Percentiles rank a stretch among this genome's conserved stretches.
Conservation (phyloP, 345 rosid genomes). For the Dipteronia sinensis region DNA sequence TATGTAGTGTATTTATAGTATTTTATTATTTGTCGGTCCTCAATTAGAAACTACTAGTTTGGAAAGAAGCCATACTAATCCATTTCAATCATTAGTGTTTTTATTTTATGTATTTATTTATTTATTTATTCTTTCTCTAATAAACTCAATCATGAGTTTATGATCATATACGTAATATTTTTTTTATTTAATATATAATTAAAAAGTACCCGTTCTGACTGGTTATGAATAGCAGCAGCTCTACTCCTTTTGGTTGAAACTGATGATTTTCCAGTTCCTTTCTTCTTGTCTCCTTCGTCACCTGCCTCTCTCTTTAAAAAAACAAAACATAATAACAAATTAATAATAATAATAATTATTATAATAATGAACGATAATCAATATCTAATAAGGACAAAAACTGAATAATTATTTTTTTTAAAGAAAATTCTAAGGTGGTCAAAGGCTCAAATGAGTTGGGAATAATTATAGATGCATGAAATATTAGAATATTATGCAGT, state of each 20-base stretch:
- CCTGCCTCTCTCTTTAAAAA: constrained; percentile 34
- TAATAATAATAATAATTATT: neutral
- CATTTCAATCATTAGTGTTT: neutral
- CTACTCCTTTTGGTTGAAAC: constrained; percentile 77
- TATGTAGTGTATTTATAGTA: neutral
- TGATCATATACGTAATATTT: neutral
- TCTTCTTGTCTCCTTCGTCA: constrained; percentile 48
- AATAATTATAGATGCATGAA: neutral
- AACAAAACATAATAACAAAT: neutral
- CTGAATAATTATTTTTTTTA: too few relatives aligned
- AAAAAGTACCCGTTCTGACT: constrained; percentile 82
- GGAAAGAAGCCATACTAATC: neutral
- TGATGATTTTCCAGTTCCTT: constrained; percentile 58
- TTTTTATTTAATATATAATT: too few relatives aligned
- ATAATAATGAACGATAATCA: neutral
- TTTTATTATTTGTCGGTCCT: neutral
- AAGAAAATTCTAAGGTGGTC: too few relatives aligned
- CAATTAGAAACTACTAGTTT: neutral
- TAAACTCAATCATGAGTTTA: neutral
- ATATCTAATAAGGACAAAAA: neutral
- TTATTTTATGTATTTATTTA: neutral
- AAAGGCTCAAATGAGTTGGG: too few relatives aligned
- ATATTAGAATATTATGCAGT: neutral
- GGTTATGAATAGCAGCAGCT: constrained; percentile 97
- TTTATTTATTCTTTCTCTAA: neutral